Evolutionary conservation across 495 filamentous ascomycete genomes (phyloP).

Genomic region (Penicillium salamii): DNA sequence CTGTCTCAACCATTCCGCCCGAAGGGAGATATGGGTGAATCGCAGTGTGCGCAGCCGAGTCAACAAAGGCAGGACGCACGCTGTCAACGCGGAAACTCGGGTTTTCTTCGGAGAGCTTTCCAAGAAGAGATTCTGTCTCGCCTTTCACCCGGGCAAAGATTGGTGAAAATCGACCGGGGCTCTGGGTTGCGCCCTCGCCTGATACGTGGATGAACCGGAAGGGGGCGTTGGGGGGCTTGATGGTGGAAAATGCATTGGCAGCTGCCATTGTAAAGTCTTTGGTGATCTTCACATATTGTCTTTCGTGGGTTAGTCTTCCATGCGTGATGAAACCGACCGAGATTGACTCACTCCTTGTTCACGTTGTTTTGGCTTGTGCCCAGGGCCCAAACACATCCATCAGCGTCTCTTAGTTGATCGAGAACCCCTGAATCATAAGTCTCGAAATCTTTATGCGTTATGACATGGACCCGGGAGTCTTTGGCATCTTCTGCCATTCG

Average conservation of each 20-base stretch:
- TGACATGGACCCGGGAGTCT: slow-evolving; percentile 53
- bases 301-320: slow-evolving; percentile 19
- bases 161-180: slow-evolving; percentile 49
- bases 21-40: slow-evolving; percentile 44
- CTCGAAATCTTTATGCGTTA: slow-evolving; percentile 63
- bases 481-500: slow-evolving; percentile 58
- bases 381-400: slow-evolving; percentile 69
- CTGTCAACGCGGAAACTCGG: slow-evolving; percentile 46
- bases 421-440: slow-evolving; percentile 54
- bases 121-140: slow-evolving; percentile 53
- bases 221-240: slow-evolving; percentile 29
- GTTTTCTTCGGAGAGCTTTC: slow-evolving; percentile 40
- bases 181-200: slow-evolving; percentile 50
- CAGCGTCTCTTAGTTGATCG: slow-evolving; percentile 57
- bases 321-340: background rate
- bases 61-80: slow-evolving; percentile 54
- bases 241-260: slow-evolving; percentile 56
- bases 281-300: slow-evolving; percentile 67
- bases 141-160: slow-evolving; percentile 63
- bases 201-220: slow-evolving; percentile 73
- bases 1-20: background rate
- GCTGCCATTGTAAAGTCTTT: slow-evolving; percentile 60
- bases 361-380: slow-evolving; percentile 60
- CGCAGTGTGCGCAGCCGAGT: slow-evolving; percentile 42
- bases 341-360: slow-evolving; percentile 50